Evolutionary conservation across 2,329 filamentous ascomycete species (phyloP).

Genomic region (Cercospora zeina): DNA sequence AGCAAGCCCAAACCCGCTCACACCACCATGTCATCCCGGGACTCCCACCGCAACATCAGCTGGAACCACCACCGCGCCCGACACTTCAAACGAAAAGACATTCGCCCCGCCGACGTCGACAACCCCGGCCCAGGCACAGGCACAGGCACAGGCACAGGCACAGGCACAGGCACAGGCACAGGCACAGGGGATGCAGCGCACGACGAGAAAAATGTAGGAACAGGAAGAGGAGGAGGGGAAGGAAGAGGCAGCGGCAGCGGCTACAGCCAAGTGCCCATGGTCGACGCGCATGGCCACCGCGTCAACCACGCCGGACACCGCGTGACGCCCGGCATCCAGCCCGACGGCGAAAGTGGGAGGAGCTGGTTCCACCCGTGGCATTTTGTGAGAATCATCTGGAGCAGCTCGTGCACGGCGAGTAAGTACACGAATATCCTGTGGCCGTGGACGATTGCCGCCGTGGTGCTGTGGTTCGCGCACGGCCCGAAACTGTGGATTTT

Average conservation of each 20-base stretch:
- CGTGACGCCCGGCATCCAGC: conserved; percentile 47
- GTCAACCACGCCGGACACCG: conserved; percentile 50
- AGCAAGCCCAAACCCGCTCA: conserved; percentile 8
- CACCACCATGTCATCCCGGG: conserved; percentile 6
- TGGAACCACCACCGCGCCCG: conserved; percentile 17
- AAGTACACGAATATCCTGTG: conserved; percentile 53
- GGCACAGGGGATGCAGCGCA: conserved; percentile 14
- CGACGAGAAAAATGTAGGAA: conserved; percentile 23
- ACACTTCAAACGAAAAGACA: conserved; percentile 29
- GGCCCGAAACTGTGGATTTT: conserved; percentile 48
- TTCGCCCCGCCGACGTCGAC: conserved; percentile 24
- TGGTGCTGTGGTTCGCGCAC: conserved; percentile 49
- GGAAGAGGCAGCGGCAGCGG: neutral
- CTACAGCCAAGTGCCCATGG: conserved; percentile 25
- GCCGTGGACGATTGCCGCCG: conserved; percentile 52
- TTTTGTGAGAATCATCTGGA: conserved; percentile 49
- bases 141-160: conserved; percentile 9
- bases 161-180: conserved; percentile 13
- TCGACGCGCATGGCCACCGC: conserved; percentile 33
- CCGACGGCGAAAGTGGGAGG: conserved; percentile 52
- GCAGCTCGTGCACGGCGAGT: conserved; percentile 49
- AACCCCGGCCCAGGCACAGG: conserved; percentile 17
- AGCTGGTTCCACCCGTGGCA: conserved; percentile 47
- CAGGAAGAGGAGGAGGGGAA: neutral
- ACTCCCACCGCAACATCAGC: conserved; percentile 2